These are phyloP conservation scores for Aspergillaceae sp. DNA, from an alignment of 2,329 filamentous ascomycete genomes.

Conservation along the genomic window DNA sequence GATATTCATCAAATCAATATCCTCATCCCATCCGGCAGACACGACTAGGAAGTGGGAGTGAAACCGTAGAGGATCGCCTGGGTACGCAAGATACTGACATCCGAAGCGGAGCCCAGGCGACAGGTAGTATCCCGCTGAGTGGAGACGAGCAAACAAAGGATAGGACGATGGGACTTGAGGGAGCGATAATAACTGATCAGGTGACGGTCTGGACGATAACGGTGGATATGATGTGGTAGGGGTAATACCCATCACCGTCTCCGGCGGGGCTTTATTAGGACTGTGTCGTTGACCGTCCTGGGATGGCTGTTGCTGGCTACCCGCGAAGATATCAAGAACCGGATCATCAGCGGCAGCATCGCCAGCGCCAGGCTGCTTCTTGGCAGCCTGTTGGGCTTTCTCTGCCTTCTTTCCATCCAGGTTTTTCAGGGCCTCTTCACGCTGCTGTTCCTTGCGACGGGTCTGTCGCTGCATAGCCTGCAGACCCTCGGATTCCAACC, in stretches of 20 bases:
- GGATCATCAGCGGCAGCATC: slow-evolving; percentile 8
- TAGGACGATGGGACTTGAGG: slow-evolving; percentile 47
- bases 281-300: slow-evolving; percentile 8
- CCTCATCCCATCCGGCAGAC: slow-evolving; percentile 78
- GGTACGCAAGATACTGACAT: slow-evolving; percentile 89
- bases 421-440: slow-evolving; percentile 44
- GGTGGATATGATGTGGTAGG: slow-evolving; percentile 44
- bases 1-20: slow-evolving; percentile 74
- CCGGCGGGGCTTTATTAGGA: slow-evolving; percentile 9
- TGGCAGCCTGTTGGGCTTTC: slow-evolving; percentile 16
- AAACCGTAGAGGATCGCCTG: slow-evolving; percentile 86
- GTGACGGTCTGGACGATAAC: slow-evolving; percentile 26
- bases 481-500: slow-evolving; percentile 47
- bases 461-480: slow-evolving; percentile 40
- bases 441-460: slow-evolving; percentile 43
- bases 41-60: slow-evolving; percentile 89
- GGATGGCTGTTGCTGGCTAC: slow-evolving; percentile 2
- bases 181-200: slow-evolving; percentile 18
- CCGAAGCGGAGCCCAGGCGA: slow-evolving; percentile 91
- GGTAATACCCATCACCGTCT: slow-evolving; percentile 33
- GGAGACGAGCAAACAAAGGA: slow-evolving; percentile 71
- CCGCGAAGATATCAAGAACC: slow-evolving; percentile 18
- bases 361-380: slow-evolving; percentile 7
- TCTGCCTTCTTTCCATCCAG: slow-evolving; percentile 32
- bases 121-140: slow-evolving; percentile 72